Percentiles rank a stretch among this genome's conserved stretches.
phyloP scores from a whole-genome alignment of 306 rosid species.

The Delonix regia region DNA sequence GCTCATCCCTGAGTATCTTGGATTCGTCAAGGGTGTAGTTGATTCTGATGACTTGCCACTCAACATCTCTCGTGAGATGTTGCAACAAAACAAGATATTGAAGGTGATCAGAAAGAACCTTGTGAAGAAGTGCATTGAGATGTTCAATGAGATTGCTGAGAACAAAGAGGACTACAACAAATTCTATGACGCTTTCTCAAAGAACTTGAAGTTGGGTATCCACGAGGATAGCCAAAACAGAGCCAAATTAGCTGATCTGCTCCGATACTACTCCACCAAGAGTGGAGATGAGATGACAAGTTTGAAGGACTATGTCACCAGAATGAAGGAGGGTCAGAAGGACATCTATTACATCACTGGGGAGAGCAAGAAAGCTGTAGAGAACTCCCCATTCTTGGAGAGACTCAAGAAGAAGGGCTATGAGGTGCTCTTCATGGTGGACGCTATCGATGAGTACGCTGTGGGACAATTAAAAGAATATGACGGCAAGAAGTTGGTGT shows the following conservation, averaged over 20 bases:
- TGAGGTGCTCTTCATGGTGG: conserved; percentile 71
- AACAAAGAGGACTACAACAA: conserved; percentile 60
- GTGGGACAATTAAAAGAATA: conserved; percentile 65
- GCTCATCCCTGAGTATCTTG: conserved; percentile 68
- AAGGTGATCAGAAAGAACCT: conserved; percentile 70
- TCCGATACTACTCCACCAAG: conserved; percentile 62
- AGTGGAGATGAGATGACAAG: conserved; percentile 75
- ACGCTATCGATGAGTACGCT: conserved; percentile 63
- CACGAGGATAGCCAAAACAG: conserved; percentile 70
- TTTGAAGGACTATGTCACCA: conserved; percentile 60
- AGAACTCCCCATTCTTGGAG: conserved; percentile 70
- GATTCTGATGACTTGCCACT: conserved; percentile 71
- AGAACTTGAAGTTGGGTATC: conserved; percentile 66
- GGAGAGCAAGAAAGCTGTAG: conserved; percentile 67
- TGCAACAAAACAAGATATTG: conserved; percentile 69
- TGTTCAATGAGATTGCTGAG: conserved; percentile 70
- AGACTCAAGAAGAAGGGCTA: conserved; percentile 65
- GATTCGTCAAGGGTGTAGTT: conserved; percentile 65
- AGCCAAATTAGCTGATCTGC: conserved; percentile 59
- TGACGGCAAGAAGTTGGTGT: conserved; percentile 63
- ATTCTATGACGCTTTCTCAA: conserved; percentile 64
- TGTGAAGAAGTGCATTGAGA: conserved; percentile 71
- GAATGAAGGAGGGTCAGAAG: conserved; percentile 73
- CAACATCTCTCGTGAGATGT: conserved; percentile 65
- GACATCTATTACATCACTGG: conserved; percentile 67